Conservation (phyloP, 2,329 filamentous ascomycete species). For the Fusarium aywerte region DNA sequence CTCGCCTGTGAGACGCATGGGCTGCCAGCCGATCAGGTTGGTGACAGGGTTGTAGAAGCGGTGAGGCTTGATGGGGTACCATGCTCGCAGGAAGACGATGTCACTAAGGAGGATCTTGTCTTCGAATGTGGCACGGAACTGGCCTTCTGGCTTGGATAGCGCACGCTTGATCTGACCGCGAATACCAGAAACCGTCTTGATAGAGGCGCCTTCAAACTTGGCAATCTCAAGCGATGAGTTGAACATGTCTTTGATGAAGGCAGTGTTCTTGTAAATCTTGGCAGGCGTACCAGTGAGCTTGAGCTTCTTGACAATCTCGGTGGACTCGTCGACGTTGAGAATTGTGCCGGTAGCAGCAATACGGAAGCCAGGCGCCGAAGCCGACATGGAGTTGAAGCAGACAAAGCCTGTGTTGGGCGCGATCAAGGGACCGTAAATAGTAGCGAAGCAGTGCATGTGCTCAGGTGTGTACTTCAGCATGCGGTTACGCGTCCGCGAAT, state of each 20-base stretch:
- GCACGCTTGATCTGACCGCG: conserved; percentile 97
- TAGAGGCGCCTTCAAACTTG: conserved; percentile 96
- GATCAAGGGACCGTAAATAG: conserved; percentile 93
- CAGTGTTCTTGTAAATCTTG: conserved; percentile 99
- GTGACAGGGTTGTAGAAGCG: conserved; percentile 97
- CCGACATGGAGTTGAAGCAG: conserved; percentile 88
- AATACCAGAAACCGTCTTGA: conserved; percentile 95
- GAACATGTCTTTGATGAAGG: conserved; percentile 99
- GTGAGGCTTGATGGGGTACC: conserved; percentile 95
- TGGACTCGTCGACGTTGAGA: conserved; percentile 91
- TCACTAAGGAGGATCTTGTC: conserved; percentile 98
- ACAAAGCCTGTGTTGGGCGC: conserved; percentile 97
- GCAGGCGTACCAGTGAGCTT: conserved; percentile 93
- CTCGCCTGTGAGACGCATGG: conserved; percentile 94
- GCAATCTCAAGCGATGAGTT: conserved; percentile 91
- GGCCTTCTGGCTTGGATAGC: conserved; percentile 90
- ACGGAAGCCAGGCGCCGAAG: conserved; percentile 87
- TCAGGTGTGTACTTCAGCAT: conserved; percentile 99
- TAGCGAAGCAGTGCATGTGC: conserved; percentile 98
- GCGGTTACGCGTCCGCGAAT: conserved; percentile 90
- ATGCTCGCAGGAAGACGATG: conserved; percentile 94
- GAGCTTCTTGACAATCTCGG: conserved; percentile 99
- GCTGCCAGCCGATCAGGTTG: conserved; percentile 91
- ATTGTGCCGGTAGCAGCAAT: conserved; percentile 95
- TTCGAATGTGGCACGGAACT: conserved; percentile 97